phyloP scores from a whole-genome alignment of 78 protist species.

The Monocercomonoides exilis region DNA sequence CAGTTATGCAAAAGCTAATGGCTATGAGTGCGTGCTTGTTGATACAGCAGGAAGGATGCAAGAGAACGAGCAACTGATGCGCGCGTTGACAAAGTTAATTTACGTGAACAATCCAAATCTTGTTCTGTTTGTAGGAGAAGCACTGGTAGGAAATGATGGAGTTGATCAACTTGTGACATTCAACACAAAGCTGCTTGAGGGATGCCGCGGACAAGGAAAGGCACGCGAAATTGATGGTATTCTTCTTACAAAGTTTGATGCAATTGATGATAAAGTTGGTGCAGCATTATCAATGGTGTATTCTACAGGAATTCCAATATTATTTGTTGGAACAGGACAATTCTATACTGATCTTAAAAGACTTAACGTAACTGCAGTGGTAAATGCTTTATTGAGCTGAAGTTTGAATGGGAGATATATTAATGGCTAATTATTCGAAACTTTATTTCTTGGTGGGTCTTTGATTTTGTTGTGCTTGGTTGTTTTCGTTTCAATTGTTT shows the following conservation, averaged over 20 bases:
- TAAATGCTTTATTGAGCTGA: constrained; percentile 54
- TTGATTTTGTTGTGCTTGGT: too few species aligned
- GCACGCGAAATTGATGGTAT: constrained; percentile 92
- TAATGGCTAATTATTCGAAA: too few species aligned
- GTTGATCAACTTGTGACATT: constrained; percentile 91
- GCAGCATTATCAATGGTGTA: constrained; percentile 97
- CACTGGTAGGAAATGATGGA: constrained; percentile 97
- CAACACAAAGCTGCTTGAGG: constrained; percentile 60
- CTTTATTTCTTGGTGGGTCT: too few species aligned
- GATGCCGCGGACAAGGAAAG: neutral
- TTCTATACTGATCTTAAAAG: constrained; percentile 68
- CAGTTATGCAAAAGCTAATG: constrained; percentile 28
- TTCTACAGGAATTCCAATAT: constrained; percentile 85
- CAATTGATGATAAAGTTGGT: constrained; percentile 98
- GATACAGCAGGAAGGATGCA: constrained; percentile 99
- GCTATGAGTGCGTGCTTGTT: constrained; percentile 77
- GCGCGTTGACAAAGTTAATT: constrained; percentile 67
- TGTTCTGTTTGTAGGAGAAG: constrained; percentile 98
- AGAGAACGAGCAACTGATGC: constrained; percentile 91
- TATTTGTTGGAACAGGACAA: constrained; percentile 96
- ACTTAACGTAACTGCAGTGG: constrained; percentile 66
- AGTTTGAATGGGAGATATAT: too few species aligned
- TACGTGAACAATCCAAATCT: constrained; percentile 73
- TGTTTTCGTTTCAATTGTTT: too few species aligned
- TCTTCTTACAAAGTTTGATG: constrained; percentile 96